These are phyloP conservation scores for Arthrobotrys pseudoclavata DNA, from an alignment of 2,329 filamentous ascomycete genomes.

Conservation along the genomic window DNA sequence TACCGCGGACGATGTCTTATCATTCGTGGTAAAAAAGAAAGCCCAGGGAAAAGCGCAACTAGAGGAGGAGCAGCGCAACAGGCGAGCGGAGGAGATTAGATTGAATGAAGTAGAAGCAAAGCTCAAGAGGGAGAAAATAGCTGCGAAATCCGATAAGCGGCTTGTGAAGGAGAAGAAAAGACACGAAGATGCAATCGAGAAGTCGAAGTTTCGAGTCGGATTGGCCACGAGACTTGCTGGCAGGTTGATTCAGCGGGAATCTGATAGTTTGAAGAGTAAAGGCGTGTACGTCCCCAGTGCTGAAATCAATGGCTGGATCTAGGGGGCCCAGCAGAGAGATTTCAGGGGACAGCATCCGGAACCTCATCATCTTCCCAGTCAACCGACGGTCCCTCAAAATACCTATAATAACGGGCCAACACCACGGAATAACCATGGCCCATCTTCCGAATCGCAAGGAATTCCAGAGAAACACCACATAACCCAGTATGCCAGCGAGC, in stretches of 20 bases:
- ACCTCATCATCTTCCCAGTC: not conserved
- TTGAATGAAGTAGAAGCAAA: conserved; percentile 7
- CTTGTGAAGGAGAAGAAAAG: conserved; percentile 16
- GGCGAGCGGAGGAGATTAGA: not conserved
- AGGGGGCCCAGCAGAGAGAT: conserved; percentile 4
- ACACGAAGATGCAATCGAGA: not conserved
- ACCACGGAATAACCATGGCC: not conserved
- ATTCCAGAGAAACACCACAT: too few relatives aligned
- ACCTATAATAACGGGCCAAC: not conserved
- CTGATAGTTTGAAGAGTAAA: not conserved
- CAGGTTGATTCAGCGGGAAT: conserved; percentile 4
- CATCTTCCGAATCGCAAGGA: too few relatives aligned
- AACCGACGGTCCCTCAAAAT: not conserved
- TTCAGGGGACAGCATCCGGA: not conserved
- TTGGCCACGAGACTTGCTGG: conserved; percentile 10
- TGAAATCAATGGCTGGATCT: conserved; percentile 27
- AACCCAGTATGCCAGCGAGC: too few relatives aligned
- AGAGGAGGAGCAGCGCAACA: not conserved
- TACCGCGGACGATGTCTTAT: not conserved
- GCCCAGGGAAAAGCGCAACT: not conserved
- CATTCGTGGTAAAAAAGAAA: not conserved
- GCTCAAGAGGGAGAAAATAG: conserved; percentile 13
- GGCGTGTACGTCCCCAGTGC: not conserved
- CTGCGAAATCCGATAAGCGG: conserved; percentile 5
- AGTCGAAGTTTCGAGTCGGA: conserved; percentile 6